These are phyloP conservation scores for Fusarium graminum DNA, from an alignment of 2,329 filamentous ascomycete genomes.

Conservation along the genomic window DNA sequence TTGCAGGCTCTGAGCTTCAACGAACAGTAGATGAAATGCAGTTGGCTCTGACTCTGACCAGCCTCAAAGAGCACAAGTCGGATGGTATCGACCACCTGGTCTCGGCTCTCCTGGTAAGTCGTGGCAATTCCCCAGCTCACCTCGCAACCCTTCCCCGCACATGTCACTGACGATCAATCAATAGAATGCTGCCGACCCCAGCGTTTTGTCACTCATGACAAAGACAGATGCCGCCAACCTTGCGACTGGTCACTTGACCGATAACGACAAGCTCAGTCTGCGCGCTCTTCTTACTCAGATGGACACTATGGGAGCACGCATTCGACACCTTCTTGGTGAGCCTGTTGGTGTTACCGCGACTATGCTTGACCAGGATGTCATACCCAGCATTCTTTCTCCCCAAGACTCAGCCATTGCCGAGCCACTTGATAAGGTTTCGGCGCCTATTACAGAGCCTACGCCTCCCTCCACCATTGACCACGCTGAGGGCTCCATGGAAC, in stretches of 20 bases:
- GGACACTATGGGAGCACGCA: slow-evolving; percentile 59
- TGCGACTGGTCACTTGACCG: slow-evolving; percentile 55
- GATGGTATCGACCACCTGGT: slow-evolving; percentile 67
- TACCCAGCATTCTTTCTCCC: slow-evolving; percentile 46
- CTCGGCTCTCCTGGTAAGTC: slow-evolving; percentile 72
- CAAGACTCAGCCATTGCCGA: slow-evolving; percentile 50
- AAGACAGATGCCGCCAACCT: slow-evolving; percentile 61
- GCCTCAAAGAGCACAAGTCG: slow-evolving; percentile 65
- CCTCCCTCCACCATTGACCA: slow-evolving; percentile 58
- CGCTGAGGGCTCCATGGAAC: slow-evolving; percentile 56
- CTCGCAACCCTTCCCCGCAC: not conserved
- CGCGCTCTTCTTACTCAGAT: slow-evolving; percentile 63
- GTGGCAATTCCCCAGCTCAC: slow-evolving; percentile 1
- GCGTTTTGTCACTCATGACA: slow-evolving; percentile 64
- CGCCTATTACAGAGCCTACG: slow-evolving; percentile 55
- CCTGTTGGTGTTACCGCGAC: slow-evolving; percentile 36
- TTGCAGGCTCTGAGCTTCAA: slow-evolving; percentile 55
- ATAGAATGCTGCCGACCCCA: slow-evolving; percentile 61
- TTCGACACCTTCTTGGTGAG: slow-evolving; percentile 58
- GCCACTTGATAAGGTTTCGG: slow-evolving; percentile 50
- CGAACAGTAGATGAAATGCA: slow-evolving; percentile 73
- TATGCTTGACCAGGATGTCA: slow-evolving; percentile 44
- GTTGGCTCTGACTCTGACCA: slow-evolving; percentile 73
- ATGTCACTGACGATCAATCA: slow-evolving; percentile 25
- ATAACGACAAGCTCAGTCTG: slow-evolving; percentile 60